Evolutionary conservation across 2,329 filamentous ascomycete genomes (phyloP).

Genomic region (Aspergillus amoenus): DNA sequence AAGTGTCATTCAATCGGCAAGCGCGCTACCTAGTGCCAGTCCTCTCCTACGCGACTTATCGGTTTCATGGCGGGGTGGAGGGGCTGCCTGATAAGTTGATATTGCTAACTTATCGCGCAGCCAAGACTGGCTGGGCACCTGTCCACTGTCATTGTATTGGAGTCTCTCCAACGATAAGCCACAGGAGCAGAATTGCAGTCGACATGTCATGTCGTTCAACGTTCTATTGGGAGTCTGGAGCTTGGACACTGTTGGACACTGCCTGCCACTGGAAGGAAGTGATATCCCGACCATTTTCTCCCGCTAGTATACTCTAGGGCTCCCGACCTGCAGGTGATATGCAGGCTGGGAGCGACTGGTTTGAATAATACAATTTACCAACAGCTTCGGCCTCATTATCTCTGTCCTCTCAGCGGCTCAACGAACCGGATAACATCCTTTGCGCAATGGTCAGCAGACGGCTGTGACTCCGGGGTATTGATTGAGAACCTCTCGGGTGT

Average conservation of each 20-base stretch:
- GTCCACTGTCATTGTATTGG: not conserved
- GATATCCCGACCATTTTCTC: not conserved
- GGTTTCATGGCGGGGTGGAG: conserved; percentile 22
- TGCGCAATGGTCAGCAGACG: not conserved
- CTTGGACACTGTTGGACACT: not conserved
- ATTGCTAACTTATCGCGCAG: not conserved
- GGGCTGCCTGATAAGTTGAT: conserved; percentile 22
- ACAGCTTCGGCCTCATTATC: conserved; percentile 22
- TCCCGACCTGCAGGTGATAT: conserved; percentile 29
- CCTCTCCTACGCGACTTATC: conserved; percentile 19
- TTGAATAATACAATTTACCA: conserved; percentile 29
- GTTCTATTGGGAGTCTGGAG: not conserved
- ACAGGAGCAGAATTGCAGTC: not conserved
- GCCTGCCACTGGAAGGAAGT: not conserved
- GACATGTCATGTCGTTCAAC: not conserved
- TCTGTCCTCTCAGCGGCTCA: conserved; percentile 1
- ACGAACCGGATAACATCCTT: not conserved
- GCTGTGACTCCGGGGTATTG: conserved; percentile 4
- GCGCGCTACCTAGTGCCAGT: conserved; percentile 18
- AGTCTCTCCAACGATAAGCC: not conserved
- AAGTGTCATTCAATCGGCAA: conserved; percentile 17
- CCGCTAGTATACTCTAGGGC: not conserved
- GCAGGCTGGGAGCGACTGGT: conserved; percentile 17
- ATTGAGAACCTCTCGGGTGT: not conserved
- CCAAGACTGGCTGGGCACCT: not conserved